Evolutionary conservation across 371 early-diverging fungal species (phyloP).

Genomic region (Dinochytrium kinnereticum): DNA sequence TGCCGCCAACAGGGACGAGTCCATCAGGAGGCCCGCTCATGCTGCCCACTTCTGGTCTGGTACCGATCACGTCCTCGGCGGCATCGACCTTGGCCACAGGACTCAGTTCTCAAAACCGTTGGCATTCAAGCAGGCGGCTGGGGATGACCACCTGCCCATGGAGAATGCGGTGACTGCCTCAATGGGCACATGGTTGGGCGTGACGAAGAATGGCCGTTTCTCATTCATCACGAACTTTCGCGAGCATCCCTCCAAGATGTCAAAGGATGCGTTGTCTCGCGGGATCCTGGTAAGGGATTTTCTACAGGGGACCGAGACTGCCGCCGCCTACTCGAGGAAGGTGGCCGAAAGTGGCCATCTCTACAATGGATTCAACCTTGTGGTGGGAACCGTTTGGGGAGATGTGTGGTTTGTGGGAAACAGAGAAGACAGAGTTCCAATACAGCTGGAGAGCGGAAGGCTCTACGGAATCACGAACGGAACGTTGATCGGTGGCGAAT

Average conservation of each 20-base stretch:
- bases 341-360: slow-evolving; percentile 4
- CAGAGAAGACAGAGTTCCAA: background rate
- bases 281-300: slow-evolving; percentile 44
- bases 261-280: slow-evolving; percentile 29
- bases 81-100: slow-evolving; percentile 34
- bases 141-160: background rate
- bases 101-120: background rate
- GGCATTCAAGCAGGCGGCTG: background rate
- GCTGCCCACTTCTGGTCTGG: slow-evolving; percentile 41
- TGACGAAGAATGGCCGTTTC: slow-evolving; percentile 39
- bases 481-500: slow-evolving; percentile 24
- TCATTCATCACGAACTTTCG: slow-evolving; percentile 50
- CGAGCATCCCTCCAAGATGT: slow-evolving; percentile 25
- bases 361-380: slow-evolving; percentile 53
- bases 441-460: slow-evolving; percentile 14
- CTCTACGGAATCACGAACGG: slow-evolving; percentile 46
- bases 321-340: slow-evolving; percentile 15
- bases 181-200: slow-evolving; percentile 48
- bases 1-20: slow-evolving; percentile 53
- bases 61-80: slow-evolving; percentile 42
- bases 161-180: background rate
- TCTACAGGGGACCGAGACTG: background rate
- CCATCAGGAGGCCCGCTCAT: slow-evolving; percentile 39
- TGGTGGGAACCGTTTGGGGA: slow-evolving; percentile 36
- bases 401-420: slow-evolving; percentile 41